These are phyloP conservation scores for Emmonsia crescens DNA, from an alignment of 2,329 filamentous ascomycete genomes.

Conservation along the genomic window DNA sequence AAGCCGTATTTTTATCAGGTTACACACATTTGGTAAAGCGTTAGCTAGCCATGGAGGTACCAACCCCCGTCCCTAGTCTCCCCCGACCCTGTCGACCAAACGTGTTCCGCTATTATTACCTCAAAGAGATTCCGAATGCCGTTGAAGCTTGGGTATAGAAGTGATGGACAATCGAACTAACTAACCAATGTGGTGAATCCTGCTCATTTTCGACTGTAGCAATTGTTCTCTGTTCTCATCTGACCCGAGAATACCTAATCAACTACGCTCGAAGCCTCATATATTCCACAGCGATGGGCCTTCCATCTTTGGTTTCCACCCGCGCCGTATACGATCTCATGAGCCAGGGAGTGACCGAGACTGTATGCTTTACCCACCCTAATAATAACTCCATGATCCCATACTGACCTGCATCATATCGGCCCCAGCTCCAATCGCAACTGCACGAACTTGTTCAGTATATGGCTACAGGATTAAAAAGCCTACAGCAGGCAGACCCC, in stretches of 20 bases:
- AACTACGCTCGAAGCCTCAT: slow-evolving; percentile 68
- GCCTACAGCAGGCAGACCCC: slow-evolving; percentile 22
- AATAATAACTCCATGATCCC: not conserved
- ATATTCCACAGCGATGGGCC: slow-evolving; percentile 60
- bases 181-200: not conserved
- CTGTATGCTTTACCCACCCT: slow-evolving; percentile 22
- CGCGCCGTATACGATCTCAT: slow-evolving; percentile 48
- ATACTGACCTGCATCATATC: not conserved
- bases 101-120: not conserved
- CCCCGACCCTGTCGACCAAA: not conserved
- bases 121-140: not conserved
- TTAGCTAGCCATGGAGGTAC: slow-evolving; percentile 56
- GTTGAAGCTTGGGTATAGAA: not conserved
- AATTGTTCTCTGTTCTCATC: slow-evolving; percentile 50
- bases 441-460: slow-evolving; percentile 39
- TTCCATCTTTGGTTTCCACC: slow-evolving; percentile 50
- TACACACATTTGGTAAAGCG: slow-evolving; percentile 47
- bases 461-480: slow-evolving; percentile 35
- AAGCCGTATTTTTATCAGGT: slow-evolving; percentile 37
- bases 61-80: not conserved
- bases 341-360: slow-evolving; percentile 37
- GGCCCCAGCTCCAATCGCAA: slow-evolving; percentile 29
- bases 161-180: not conserved
- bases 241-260: slow-evolving; percentile 54
- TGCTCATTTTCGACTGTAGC: slow-evolving; percentile 27